phyloP scores from a whole-genome alignment of 805 yeast species.

The Wickerhamiella allomyrinae region DNA sequence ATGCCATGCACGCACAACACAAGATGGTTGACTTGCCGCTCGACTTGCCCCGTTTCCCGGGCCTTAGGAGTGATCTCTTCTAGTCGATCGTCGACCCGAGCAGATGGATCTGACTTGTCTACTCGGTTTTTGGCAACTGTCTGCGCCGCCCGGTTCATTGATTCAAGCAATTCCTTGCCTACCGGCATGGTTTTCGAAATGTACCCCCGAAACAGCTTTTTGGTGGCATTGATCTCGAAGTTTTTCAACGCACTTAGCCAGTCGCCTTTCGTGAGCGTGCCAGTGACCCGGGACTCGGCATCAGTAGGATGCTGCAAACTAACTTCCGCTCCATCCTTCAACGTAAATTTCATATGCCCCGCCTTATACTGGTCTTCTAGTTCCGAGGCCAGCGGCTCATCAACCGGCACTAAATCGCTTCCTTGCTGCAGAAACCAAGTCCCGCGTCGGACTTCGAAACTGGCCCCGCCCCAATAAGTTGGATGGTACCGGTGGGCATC shows the following conservation, averaged over 20 bases:
- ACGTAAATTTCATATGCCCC: slow-evolving; percentile 10
- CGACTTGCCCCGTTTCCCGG: slow-evolving; percentile 6
- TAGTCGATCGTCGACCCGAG: background rate
- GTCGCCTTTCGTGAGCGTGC: background rate
- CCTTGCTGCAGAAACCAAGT: slow-evolving; percentile 59
- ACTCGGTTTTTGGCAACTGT: background rate
- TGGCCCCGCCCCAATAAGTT: slow-evolving; percentile 79
- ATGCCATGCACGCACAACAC: slow-evolving; percentile 90
- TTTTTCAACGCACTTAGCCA: slow-evolving; percentile 19
- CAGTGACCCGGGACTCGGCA: background rate
- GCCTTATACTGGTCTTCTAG: slow-evolving; percentile 43
- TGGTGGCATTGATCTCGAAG: background rate
- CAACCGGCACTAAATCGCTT: slow-evolving; percentile 33
- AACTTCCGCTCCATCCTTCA: background rate
- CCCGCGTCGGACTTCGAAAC: slow-evolving; percentile 70
- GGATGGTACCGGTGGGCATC: slow-evolving; percentile 42
- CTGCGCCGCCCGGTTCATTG: background rate
- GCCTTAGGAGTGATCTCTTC: background rate
- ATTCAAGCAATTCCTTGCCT: background rate
- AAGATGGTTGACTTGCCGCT: slow-evolving; percentile 32
- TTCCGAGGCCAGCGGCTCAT: slow-evolving; percentile 34
- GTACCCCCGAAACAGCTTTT: slow-evolving; percentile 1
- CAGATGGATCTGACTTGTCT: background rate
- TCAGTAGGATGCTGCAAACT: background rate
- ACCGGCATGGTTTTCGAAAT: slow-evolving; percentile 2